Conservation (phyloP, 306 rosid genomes). For the Quercus gilva region DNA sequence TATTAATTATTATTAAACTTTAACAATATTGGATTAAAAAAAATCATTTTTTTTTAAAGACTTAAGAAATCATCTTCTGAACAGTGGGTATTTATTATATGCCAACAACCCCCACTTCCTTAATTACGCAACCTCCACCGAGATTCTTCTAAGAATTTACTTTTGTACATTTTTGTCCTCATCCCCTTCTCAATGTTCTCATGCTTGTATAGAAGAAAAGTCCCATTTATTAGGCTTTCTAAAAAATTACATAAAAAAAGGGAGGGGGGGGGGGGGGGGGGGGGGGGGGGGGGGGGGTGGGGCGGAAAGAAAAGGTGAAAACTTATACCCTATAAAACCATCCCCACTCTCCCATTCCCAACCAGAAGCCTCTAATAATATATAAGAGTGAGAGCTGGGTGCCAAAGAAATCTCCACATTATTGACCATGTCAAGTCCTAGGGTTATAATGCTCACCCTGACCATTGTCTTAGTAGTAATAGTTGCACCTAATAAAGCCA, state of each 20-base stretch:
- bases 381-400: no score
- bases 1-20: no score
- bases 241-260: neutral
- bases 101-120: neutral
- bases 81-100: neutral
- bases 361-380: neutral
- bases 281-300: no score
- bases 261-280: no score
- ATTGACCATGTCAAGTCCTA: neutral
- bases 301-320: neutral
- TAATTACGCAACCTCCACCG: neutral
- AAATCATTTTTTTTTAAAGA: no score
- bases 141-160: neutral
- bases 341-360: neutral
- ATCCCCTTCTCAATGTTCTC: neutral
- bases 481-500: constrained; percentile 1
- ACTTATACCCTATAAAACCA: neutral
- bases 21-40: no score
- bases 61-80: no score
- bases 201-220: neutral
- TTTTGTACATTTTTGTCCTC: neutral
- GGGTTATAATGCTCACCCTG: neutral
- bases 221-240: neutral
- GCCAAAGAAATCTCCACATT: neutral
- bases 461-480: neutral